phyloP scores from a whole-genome alignment of 345 rosid species.

The Sapria himalayana region DNA sequence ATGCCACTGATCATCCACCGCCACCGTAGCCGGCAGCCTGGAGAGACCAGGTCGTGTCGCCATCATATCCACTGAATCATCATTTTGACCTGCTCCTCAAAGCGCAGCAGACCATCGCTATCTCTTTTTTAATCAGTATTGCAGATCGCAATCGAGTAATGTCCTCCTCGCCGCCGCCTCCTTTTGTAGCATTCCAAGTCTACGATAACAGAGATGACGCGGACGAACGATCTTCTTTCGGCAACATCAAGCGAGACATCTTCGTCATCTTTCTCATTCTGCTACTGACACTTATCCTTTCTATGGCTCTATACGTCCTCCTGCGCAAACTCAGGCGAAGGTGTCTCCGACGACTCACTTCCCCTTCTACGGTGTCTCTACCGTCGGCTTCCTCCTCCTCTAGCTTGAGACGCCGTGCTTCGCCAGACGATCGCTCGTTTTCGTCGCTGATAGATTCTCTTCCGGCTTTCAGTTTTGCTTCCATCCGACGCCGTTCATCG shows the following conservation, averaged over 20 bases:
- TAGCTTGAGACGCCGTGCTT: slow-evolving; percentile 18
- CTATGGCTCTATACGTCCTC: slow-evolving; percentile 51
- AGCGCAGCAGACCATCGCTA: too few species aligned
- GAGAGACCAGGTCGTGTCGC: too few species aligned
- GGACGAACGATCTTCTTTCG: slow-evolving; percentile 16
- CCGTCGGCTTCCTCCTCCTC: background rate
- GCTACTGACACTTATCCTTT: slow-evolving; percentile 28
- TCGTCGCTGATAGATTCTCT: slow-evolving; percentile 35
- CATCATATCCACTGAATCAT: too few species aligned
- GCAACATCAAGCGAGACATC: slow-evolving; percentile 39
- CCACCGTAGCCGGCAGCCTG: too few species aligned
- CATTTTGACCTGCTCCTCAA: too few species aligned
- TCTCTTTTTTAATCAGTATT: too few species aligned
- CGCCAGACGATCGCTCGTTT: slow-evolving; percentile 22
- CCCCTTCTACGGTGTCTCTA: slow-evolving; percentile 8
- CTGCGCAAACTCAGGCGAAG: slow-evolving; percentile 55
- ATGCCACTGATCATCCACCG: too few species aligned
- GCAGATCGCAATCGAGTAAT: too few species aligned
- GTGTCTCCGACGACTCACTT: slow-evolving; percentile 18
- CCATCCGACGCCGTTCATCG: slow-evolving; percentile 46
- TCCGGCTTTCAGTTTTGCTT: slow-evolving; percentile 54
- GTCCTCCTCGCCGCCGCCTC: slow-evolving; percentile 12
- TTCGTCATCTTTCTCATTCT: slow-evolving; percentile 38
- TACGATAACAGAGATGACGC: slow-evolving; percentile 10
- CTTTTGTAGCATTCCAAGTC: background rate